phyloP scores from a whole-genome alignment of 108 stramenopile genomes.

The Cyclotella baltica region DNA sequence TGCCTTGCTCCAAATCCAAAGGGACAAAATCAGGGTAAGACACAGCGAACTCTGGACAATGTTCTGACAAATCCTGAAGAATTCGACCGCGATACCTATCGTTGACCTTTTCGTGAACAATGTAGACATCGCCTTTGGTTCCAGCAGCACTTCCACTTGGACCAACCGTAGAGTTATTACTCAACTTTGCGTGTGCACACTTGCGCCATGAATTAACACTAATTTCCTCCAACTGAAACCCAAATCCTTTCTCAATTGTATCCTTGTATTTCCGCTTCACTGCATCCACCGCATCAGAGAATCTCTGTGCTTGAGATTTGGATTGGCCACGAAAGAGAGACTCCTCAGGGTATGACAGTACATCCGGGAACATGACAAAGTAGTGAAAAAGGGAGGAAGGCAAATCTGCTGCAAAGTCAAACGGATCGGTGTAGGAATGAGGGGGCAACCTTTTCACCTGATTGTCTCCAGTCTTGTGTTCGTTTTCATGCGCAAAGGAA shows the following conservation, averaged over 20 bases:
- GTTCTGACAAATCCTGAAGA: conserved; percentile 5
- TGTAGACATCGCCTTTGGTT: not conserved
- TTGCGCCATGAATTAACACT: conserved; percentile 12
- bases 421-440: not conserved
- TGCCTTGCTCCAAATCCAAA: conserved; percentile 4
- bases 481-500: not conserved
- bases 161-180: not conserved
- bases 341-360: not conserved
- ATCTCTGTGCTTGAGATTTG: not conserved
- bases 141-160: no score
- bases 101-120: no score
- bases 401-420: conserved; percentile 4
- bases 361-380: not conserved
- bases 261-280: not conserved
- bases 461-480: conserved; percentile 7
- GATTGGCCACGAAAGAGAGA: not conserved
- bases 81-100: conserved; percentile 22
- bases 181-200: conserved; percentile 6
- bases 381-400: not conserved
- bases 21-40: conserved; percentile 25
- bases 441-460: not conserved
- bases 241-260: not conserved
- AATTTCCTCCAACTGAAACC: conserved; percentile 5
- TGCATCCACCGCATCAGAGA: not conserved
- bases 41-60: conserved; percentile 16